These are phyloP conservation scores for Capsicum baccatum DNA, from an alignment of 257 asterid species.

Conservation along the genomic window DNA sequence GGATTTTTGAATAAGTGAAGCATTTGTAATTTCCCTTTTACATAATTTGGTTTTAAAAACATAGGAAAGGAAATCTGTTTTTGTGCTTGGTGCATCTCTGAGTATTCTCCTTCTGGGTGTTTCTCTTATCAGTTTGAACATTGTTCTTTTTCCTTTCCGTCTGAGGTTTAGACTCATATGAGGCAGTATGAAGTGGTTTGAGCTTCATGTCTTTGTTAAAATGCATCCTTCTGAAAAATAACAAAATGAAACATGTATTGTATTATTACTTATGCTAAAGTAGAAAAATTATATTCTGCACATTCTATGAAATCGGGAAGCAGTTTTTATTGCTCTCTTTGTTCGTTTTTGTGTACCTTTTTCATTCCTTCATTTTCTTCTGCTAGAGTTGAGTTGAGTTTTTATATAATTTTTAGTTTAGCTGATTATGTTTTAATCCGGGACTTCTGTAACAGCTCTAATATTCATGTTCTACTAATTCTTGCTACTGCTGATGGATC, in stretches of 20 bases:
- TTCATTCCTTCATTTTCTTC: constrained; percentile 18
- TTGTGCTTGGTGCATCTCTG: neutral
- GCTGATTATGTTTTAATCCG: constrained; percentile 18
- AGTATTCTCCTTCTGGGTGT: neutral
- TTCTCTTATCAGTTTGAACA: neutral
- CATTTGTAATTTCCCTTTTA: neutral
- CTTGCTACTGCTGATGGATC: constrained; percentile 63
- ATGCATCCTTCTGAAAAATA: neutral
- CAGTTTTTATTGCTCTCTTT: neutral
- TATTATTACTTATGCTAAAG: neutral
- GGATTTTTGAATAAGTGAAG: neutral
- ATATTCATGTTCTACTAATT: constrained; percentile 22
- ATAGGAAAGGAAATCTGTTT: neutral
- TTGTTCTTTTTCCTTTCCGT: neutral
- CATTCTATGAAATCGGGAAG: neutral
- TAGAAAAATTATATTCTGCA: neutral
- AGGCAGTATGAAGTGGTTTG: constrained; percentile 21
- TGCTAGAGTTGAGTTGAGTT: constrained; percentile 7
- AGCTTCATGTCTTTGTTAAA: neutral
- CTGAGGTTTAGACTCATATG: neutral
- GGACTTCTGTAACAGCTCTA: constrained; percentile 26
- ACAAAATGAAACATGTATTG: neutral
- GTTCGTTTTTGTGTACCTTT: neutral
- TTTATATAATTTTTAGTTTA: constrained; percentile 16
- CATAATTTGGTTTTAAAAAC: neutral